Conservation (phyloP, 2,329 filamentous ascomycete species). For the Aspergillus novoparasiticus region DNA sequence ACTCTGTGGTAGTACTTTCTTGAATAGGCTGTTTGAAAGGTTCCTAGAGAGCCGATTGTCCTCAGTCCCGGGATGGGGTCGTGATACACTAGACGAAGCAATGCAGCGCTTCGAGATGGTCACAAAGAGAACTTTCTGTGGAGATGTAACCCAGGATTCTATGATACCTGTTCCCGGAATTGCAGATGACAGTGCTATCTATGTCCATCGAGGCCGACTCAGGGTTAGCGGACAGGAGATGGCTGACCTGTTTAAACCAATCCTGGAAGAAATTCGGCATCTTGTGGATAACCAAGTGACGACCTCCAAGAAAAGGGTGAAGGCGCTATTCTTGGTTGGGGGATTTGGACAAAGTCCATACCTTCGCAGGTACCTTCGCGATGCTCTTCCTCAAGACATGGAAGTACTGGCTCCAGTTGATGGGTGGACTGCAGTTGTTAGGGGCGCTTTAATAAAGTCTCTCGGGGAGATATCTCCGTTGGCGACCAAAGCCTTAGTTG, state of each 20-base stretch:
- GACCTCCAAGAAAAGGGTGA: constrained; percentile 63
- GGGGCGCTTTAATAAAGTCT: constrained; percentile 23
- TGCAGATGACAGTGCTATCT: constrained; percentile 17
- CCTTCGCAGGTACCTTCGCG: constrained; percentile 22
- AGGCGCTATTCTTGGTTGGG: constrained; percentile 36
- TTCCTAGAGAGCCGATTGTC: constrained; percentile 22
- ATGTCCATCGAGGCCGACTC: constrained; percentile 26
- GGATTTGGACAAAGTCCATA: constrained; percentile 33
- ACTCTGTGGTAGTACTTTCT: constrained; percentile 31
- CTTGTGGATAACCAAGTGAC: constrained; percentile 42
- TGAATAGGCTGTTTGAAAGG: constrained; percentile 31
- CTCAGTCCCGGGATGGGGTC: constrained; percentile 21
- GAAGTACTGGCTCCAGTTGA: constrained; percentile 25
- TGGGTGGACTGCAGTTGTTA: constrained; percentile 32
- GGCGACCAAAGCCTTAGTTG: constrained; percentile 13
- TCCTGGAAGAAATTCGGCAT: constrained; percentile 21
- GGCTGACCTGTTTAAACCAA: constrained; percentile 24
- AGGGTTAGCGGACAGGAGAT: constrained; percentile 21
- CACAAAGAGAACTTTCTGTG: constrained; percentile 28
- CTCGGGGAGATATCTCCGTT: constrained; percentile 15
- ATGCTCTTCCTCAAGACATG: constrained; percentile 16
- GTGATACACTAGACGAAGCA: constrained; percentile 30
- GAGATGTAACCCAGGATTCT: constrained; percentile 17
- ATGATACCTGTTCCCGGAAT: constrained; percentile 29
- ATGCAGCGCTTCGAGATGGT: constrained; percentile 28